phyloP scores from a whole-genome alignment of 2,329 filamentous ascomycete genomes.

The Neodidymelliopsis sp. region DNA sequence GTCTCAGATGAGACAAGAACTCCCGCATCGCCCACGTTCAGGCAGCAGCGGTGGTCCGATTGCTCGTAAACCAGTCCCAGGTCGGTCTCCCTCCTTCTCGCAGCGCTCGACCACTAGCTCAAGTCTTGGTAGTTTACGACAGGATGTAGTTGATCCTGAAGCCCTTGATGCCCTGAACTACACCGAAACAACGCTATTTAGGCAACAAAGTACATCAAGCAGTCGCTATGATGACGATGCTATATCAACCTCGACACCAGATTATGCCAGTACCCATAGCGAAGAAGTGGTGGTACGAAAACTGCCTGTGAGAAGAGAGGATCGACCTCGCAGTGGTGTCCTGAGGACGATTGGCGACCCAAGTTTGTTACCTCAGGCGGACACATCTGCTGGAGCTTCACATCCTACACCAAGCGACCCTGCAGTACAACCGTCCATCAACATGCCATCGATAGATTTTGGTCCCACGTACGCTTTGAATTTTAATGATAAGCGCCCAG shows the following conservation, averaged over 20 bases:
- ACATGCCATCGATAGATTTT: slow-evolving; percentile 82
- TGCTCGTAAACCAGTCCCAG: slow-evolving; percentile 52
- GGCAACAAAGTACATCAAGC: slow-evolving; percentile 51
- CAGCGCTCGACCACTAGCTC: slow-evolving; percentile 50
- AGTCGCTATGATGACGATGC: slow-evolving; percentile 70
- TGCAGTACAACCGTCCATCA: slow-evolving; percentile 44
- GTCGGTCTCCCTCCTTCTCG: slow-evolving; percentile 50
- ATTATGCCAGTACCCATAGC: slow-evolving; percentile 75
- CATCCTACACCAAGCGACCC: slow-evolving; percentile 8
- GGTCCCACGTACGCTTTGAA: slow-evolving; percentile 80
- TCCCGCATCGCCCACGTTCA: slow-evolving; percentile 35
- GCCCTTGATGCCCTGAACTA: slow-evolving; percentile 52
- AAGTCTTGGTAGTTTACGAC: slow-evolving; percentile 54
- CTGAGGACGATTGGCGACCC: slow-evolving; percentile 76
- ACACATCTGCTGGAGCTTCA: slow-evolving; percentile 26
- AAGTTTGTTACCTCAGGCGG: slow-evolving; percentile 51
- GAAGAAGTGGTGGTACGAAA: slow-evolving; percentile 49
- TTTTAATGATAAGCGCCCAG: slow-evolving; percentile 62
- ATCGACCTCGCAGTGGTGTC: slow-evolving; percentile 78
- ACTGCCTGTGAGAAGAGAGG: slow-evolving; percentile 61
- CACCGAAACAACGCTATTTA: slow-evolving; percentile 33
- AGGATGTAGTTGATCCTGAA: slow-evolving; percentile 55
- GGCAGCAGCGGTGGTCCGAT: slow-evolving; percentile 36
- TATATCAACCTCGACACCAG: slow-evolving; percentile 71
- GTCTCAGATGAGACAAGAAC: slow-evolving; percentile 31